Evolutionary conservation across 345 rosid species (phyloP).

Genomic region (Eucalyptus paniculata): DNA sequence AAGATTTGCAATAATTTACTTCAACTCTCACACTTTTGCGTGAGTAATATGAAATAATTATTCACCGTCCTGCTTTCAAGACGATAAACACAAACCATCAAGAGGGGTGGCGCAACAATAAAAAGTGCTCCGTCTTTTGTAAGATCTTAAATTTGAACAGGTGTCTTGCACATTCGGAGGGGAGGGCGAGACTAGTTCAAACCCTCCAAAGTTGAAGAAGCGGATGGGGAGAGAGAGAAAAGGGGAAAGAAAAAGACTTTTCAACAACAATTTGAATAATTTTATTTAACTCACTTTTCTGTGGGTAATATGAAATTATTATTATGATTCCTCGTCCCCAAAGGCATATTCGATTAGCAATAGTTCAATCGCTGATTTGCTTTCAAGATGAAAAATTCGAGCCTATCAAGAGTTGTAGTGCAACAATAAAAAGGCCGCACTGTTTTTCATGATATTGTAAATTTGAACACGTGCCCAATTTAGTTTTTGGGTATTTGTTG

Average conservation of each 20-base stretch:
- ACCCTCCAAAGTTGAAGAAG: background rate
- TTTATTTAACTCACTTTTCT: background rate
- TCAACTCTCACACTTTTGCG: too few relatives aligned
- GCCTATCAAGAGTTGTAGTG: background rate
- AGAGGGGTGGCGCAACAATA: too few relatives aligned
- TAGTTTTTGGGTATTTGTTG: background rate
- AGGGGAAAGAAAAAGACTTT: background rate
- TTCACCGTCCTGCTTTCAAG: too few relatives aligned
- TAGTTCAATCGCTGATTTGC: background rate
- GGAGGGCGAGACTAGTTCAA: too few relatives aligned
- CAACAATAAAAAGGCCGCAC: background rate
- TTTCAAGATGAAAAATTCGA: background rate
- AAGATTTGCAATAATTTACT: background rate
- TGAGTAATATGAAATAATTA: too few relatives aligned
- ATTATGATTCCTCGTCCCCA: background rate
- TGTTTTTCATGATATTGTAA: background rate
- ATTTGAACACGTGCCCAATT: background rate
- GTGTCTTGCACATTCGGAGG: too few relatives aligned
- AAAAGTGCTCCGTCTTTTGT: too few relatives aligned
- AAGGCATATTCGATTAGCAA: background rate
- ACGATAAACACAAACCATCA: too few relatives aligned
- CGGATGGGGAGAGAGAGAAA: background rate
- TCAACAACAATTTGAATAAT: background rate
- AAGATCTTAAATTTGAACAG: too few relatives aligned
- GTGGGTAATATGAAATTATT: background rate